A percentile compares a stretch with the other conserved stretches of the same genome.
These are phyloP conservation scores for Setaria viridis DNA, from an alignment of 202 grass and related monocot species.

Conservation along the genomic window DNA sequence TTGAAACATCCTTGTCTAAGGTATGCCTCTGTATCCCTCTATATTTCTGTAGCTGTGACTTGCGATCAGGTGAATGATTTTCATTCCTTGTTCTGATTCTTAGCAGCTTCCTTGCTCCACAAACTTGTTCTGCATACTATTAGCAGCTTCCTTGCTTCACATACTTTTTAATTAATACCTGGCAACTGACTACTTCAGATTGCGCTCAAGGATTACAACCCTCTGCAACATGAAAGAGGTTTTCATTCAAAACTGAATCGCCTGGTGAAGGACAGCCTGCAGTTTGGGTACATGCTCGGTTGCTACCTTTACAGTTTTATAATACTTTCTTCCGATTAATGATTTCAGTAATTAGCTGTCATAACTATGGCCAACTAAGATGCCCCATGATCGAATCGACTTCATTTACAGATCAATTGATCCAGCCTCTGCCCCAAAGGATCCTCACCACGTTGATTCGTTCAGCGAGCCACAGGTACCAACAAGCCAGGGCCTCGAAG, in stretches of 20 bases:
- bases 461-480: constrained; percentile 50
- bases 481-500: constrained; percentile 11
- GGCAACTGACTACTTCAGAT: constrained; percentile 53
- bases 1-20: constrained; percentile 77
- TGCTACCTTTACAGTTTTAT: background rate
- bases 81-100: background rate
- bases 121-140: background rate
- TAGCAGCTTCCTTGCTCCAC: background rate
- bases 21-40: constrained; percentile 27
- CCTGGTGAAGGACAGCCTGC: constrained; percentile 86
- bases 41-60: background rate
- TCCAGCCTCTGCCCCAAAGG: constrained; percentile 9
- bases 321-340: background rate
- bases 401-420: constrained; percentile 61
- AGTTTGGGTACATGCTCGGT: constrained; percentile 68
- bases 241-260: constrained; percentile 76
- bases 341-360: background rate
- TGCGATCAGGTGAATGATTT: background rate
- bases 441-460: constrained; percentile 18
- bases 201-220: constrained; percentile 81
- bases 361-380: background rate
- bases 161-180: constrained; percentile 22
- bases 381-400: background rate
- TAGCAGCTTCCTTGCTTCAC: constrained; percentile 2
- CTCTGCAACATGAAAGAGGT: constrained; percentile 94